Evolutionary conservation across 2,329 filamentous ascomycete genomes (phyloP).

Genomic region (Fusarium graminum): DNA sequence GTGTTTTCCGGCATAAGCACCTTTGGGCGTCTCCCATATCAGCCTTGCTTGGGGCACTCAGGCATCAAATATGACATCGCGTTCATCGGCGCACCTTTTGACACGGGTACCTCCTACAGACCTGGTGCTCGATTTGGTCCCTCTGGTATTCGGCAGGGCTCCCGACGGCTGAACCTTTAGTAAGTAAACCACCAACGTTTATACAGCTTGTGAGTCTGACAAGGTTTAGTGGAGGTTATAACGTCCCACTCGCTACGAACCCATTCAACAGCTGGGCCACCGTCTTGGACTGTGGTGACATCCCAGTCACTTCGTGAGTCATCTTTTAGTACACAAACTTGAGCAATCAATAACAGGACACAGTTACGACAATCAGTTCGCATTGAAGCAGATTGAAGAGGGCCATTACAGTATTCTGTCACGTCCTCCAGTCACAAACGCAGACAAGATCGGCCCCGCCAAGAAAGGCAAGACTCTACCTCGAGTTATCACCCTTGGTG

Average conservation of each 20-base stretch:
- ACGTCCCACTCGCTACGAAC: conserved; percentile 83
- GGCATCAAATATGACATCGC: conserved; percentile 85
- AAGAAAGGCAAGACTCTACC: conserved; percentile 82
- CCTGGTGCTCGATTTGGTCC: conserved; percentile 88
- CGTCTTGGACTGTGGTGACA: conserved; percentile 85
- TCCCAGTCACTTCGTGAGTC: conserved; percentile 83
- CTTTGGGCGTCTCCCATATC: conserved; percentile 83
- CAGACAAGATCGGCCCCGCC: conserved; percentile 74
- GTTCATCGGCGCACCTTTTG: conserved; percentile 86
- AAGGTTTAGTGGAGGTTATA: conserved; percentile 80
- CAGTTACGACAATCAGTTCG: conserved; percentile 85
- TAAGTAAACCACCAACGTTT: conserved; percentile 60
- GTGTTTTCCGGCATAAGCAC: conserved; percentile 91
- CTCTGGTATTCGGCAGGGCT: conserved; percentile 87
- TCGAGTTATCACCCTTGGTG: conserved; percentile 81
- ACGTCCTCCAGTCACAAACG: conserved; percentile 76
- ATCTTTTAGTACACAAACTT: fast-evolving
- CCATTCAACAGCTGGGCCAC: conserved; percentile 85
- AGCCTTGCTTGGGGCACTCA: conserved; percentile 78
- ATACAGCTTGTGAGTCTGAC: neutral
- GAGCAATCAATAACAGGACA: neutral
- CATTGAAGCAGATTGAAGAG: conserved; percentile 86
- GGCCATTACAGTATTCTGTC: conserved; percentile 83
- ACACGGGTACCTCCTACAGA: conserved; percentile 87
- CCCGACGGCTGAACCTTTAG: conserved; percentile 88